These are phyloP conservation scores for Uncinocarpus reesii DNA, from an alignment of 2,329 filamentous ascomycete species.

Conservation along the genomic window DNA sequence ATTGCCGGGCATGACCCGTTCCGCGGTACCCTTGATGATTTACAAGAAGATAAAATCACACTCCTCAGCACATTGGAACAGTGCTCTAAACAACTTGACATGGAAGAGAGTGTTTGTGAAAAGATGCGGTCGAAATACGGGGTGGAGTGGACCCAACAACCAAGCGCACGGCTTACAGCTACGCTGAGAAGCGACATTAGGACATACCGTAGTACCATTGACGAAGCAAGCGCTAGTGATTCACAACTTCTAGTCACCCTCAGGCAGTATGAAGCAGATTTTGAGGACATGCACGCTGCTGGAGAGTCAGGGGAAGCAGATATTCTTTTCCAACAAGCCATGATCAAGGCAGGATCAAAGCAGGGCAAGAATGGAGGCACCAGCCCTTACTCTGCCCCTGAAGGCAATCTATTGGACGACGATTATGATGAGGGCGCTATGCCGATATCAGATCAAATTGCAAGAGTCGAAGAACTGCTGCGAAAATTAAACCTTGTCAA, in stretches of 20 bases:
- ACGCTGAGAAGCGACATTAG: constrained; percentile 79
- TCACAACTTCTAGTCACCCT: constrained; percentile 72
- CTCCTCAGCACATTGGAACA: constrained; percentile 64
- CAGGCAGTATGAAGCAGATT: constrained; percentile 74
- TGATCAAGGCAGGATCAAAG: constrained; percentile 62
- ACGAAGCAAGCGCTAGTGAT: constrained; percentile 81
- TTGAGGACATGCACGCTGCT: constrained; percentile 89
- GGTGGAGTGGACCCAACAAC: constrained; percentile 91
- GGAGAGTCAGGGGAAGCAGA: constrained; percentile 80
- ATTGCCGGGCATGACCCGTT: constrained; percentile 78
- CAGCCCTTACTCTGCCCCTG: constrained; percentile 49
- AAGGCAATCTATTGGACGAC: constrained; percentile 78
- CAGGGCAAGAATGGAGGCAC: constrained; percentile 48
- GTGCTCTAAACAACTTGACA: constrained; percentile 79
- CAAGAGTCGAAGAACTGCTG: constrained; percentile 75
- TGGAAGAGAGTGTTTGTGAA: constrained; percentile 96
- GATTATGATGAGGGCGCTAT: constrained; percentile 73
- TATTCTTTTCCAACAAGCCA: constrained; percentile 74
- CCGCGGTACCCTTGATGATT: constrained; percentile 62
- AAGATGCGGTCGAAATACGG: constrained; percentile 99
- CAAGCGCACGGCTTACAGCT: constrained; percentile 77
- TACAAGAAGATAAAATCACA: constrained; percentile 66
- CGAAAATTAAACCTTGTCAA: constrained; percentile 89
- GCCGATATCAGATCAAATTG: constrained; percentile 82
- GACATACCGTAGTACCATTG: constrained; percentile 77